Conservation (phyloP, 2,329 filamentous ascomycete genomes). For the Pyrenophora teres region DNA sequence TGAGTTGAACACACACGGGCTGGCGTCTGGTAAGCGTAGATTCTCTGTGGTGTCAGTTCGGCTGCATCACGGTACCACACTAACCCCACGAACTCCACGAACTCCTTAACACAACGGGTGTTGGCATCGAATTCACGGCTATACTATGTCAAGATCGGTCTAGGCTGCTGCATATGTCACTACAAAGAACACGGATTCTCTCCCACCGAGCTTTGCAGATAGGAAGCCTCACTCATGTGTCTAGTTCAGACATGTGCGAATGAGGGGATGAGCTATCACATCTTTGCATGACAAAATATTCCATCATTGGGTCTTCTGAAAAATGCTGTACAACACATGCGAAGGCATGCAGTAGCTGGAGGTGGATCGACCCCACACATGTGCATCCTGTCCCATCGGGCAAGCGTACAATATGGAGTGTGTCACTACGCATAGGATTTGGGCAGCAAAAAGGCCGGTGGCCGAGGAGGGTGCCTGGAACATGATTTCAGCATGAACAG, state of each 20-base stretch:
- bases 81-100: neutral
- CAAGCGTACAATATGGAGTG: neutral
- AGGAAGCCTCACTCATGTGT: neutral
- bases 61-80: neutral
- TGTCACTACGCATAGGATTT: neutral
- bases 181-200: neutral
- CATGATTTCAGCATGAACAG: neutral
- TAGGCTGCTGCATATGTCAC: slow-evolving; percentile 1
- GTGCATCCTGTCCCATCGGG: neutral
- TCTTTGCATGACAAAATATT: neutral
- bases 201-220: neutral
- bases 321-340: slow-evolving; percentile 1
- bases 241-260: neutral
- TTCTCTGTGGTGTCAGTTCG: neutral
- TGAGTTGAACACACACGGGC: neutral
- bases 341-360: neutral
- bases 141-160: neutral
- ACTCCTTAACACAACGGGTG: neutral
- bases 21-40: neutral
- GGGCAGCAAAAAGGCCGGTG: neutral
- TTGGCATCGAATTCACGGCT: neutral
- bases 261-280: neutral
- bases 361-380: slow-evolving; percentile 3
- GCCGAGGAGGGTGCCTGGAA: neutral
- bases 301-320: neutral